Conservation (phyloP, 192 early-diverging fungal genomes). For the Coemansia sp. region DNA sequence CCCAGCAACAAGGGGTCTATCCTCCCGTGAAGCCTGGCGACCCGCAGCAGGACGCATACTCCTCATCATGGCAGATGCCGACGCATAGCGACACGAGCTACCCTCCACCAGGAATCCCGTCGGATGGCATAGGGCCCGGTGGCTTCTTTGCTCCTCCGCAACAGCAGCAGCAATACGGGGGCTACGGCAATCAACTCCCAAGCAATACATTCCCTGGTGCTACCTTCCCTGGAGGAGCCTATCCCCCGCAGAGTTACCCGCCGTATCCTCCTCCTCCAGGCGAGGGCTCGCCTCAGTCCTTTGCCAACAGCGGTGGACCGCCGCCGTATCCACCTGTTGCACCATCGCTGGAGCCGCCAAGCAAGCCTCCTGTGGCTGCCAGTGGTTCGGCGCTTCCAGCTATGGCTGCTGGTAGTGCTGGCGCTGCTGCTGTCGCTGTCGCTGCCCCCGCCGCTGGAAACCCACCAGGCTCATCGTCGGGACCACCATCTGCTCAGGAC, state of each 20-base stretch:
- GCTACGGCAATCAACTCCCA: background rate
- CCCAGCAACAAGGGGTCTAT: background rate
- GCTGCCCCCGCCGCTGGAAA: background rate
- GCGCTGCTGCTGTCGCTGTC: too few species aligned
- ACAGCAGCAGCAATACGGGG: slow-evolving; percentile 9
- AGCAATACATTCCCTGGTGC: background rate
- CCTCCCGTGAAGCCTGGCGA: background rate
- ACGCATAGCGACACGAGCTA: background rate
- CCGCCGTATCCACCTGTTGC: slow-evolving; percentile 22
- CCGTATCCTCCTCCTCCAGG: slow-evolving; percentile 21
- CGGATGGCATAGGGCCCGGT: slow-evolving; percentile 22
- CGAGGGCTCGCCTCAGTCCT: background rate
- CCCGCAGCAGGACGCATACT: background rate
- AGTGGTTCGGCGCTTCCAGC: background rate
- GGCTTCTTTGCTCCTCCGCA: slow-evolving; percentile 28
- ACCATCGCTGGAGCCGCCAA: background rate
- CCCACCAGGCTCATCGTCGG: background rate
- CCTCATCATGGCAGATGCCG: background rate
- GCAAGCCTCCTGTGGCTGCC: background rate
- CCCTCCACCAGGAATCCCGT: background rate
- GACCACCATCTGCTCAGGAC: background rate
- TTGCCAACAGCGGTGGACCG: background rate
- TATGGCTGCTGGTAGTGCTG: background rate
- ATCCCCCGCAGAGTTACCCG: slow-evolving; percentile 14
- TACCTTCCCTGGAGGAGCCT: background rate